Base-by-base conservation (phyloP, 768 basidiomycete species). In the Lactarius pseudohatsudake region DNA sequence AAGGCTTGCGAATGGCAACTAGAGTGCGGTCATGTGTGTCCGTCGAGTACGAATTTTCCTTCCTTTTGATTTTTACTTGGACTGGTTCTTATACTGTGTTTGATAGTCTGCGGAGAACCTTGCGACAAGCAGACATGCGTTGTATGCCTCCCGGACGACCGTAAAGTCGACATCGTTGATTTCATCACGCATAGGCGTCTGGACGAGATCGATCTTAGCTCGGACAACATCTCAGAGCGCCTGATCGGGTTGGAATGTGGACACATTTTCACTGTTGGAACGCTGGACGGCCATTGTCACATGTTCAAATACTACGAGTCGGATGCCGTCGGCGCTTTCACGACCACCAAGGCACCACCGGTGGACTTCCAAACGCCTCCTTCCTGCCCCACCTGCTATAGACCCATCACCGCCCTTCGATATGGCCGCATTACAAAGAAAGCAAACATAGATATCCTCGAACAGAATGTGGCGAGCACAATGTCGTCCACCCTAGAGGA, bases 181-280 rank as follows among this genome's bases (percentile, higher is more conserved):
- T 71, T 77, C 62, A 75, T 80, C 70, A 68, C 75, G 73, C 72
- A 75, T 41, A 66, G 72, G 16, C 73, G 71, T 3, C 62, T 79
- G 32, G 69, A 60, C 10, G 73, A 75, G 16, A 64, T 74, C 32
- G 74, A 75, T 57, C 59, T 68, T 3, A 34, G 41, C 10, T 74
- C 72, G 0, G 65, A 65, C 26, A 78, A 79, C n/a, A 63, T 74
- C 28, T 71, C 74, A 57, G 75, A 74, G 11, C 71, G 71, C 13
- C 57, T 73, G 4, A 74, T 76, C 22, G 72, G 64, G 3, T 66
- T 75, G 7, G 74, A 73, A 43, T 80, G 80, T 57, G 74, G 77
- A 0, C 80, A 81, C 66, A 70, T 73, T 56, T 79, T 81, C 69
- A 80, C 80, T 0, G 76, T 78, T 10, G 79, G 77, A 65, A 78